phyloP scores from a whole-genome alignment of 768 basidiomycete genomes.

The Coprinellus micaceus region DNA sequence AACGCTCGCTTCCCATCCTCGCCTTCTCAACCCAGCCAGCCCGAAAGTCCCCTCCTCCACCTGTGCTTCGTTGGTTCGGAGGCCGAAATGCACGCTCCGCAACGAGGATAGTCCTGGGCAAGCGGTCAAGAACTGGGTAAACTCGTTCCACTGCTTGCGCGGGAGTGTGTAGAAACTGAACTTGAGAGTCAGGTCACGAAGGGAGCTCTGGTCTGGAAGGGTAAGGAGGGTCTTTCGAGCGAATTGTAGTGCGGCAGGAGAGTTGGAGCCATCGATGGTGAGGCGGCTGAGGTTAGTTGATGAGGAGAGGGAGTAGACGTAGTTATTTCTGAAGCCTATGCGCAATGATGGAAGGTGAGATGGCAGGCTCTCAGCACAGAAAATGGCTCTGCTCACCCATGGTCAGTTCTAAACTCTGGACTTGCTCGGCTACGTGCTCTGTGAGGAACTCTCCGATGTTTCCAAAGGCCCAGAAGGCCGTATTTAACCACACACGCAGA shows the following conservation, averaged over 20 bases:
- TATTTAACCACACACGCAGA: background rate
- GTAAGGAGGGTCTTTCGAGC: background rate
- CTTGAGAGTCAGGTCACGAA: background rate
- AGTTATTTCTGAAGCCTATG: background rate
- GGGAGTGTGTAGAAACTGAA: constrained; percentile 1
- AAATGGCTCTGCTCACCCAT: background rate
- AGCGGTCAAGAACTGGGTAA: background rate
- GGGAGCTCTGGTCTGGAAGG: background rate
- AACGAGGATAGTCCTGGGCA: no score
- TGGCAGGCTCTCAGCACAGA: background rate
- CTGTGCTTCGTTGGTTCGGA: background rate
- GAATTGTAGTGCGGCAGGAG: background rate
- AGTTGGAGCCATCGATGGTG: background rate
- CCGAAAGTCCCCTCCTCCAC: background rate
- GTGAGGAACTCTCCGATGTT: background rate
- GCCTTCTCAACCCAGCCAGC: background rate
- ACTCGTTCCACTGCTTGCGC: background rate
- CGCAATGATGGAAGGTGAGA: background rate
- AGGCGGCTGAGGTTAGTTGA: background rate
- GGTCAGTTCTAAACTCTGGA: background rate
- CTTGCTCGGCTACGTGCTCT: background rate
- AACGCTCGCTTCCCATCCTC: background rate
- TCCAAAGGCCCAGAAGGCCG: background rate
- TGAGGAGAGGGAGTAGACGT: background rate
- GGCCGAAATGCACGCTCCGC: no score